phyloP scores from a whole-genome alignment of 495 filamentous ascomycete species.

The Paragyromitra xinjiangensis region DNA sequence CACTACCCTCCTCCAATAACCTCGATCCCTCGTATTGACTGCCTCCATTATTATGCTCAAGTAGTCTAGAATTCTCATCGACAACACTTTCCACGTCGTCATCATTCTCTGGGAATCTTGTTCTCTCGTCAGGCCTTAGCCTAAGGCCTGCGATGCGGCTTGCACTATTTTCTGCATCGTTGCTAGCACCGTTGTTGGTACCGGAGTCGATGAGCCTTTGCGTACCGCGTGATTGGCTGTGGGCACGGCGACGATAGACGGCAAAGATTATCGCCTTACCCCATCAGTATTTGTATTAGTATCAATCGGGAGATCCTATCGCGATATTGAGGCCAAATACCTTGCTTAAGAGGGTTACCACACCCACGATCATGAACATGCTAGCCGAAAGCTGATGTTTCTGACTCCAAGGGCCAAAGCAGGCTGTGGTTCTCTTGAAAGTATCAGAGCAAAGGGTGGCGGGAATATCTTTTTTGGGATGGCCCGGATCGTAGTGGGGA shows the following conservation, averaged over 20 bases:
- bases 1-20: neutral
- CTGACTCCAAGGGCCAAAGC: slow-evolving; percentile 34
- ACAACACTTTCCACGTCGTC: slow-evolving; percentile 34
- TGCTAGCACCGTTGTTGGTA: neutral
- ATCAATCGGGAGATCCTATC: neutral
- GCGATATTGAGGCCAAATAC: slow-evolving; percentile 2
- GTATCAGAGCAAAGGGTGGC: neutral
- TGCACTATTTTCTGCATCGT: neutral
- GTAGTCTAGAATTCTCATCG: slow-evolving; percentile 37
- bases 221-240: neutral
- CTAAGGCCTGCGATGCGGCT: slow-evolving; percentile 25
- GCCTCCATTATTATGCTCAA: slow-evolving; percentile 1
- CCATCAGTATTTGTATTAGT: neutral
- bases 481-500: neutral
- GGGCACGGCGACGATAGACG: slow-evolving; percentile 19
- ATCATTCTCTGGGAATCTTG: slow-evolving; percentile 5
- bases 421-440: neutral
- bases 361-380: slow-evolving; percentile 30
- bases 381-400: slow-evolving; percentile 32
- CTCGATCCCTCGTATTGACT: neutral
- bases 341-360: slow-evolving; percentile 30
- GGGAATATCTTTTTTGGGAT: neutral
- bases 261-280: slow-evolving; percentile 22
- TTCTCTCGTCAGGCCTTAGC: slow-evolving; percentile 39
- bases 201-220: slow-evolving; percentile 13